These are phyloP conservation scores for Beauveria rudraprayagi DNA, from an alignment of 2,329 filamentous ascomycete species.

Conservation along the genomic window DNA sequence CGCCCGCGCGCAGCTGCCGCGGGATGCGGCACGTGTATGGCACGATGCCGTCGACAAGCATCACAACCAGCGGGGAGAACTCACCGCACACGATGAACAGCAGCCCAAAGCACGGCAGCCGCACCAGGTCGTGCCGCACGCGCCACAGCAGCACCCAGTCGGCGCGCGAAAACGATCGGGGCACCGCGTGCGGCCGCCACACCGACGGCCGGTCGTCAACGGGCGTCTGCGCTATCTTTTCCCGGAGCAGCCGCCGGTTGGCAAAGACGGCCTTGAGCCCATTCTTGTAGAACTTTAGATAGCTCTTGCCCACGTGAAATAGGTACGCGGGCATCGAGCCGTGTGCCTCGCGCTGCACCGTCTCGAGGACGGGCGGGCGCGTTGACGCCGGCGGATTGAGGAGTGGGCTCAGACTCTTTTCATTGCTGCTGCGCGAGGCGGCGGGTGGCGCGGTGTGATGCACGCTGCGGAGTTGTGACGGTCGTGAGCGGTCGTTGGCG, in stretches of 20 bases:
- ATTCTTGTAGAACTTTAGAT: constrained; percentile 78
- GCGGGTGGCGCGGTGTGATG: constrained; percentile 14
- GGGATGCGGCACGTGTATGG: constrained; percentile 81
- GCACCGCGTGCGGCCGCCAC: constrained; percentile 25
- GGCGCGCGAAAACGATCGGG: constrained; percentile 44
- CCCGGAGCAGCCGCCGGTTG: constrained; percentile 51
- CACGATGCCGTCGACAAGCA: constrained; percentile 61
- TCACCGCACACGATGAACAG: constrained; percentile 75
- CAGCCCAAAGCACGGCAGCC: constrained; percentile 69
- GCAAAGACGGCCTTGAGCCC: constrained; percentile 67
- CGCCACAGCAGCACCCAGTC: constrained; percentile 65
- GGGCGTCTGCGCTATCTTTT: constrained; percentile 35
- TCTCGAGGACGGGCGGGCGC: constrained; percentile 58
- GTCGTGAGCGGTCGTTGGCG: neutral
- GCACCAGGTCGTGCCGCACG: constrained; percentile 62
- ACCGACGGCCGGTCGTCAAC: constrained; percentile 45
- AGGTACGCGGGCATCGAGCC: constrained; percentile 37
- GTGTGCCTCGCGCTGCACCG: constrained; percentile 45
- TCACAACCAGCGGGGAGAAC: constrained; percentile 72
- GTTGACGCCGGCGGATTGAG: constrained; percentile 69
- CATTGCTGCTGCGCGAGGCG: constrained; percentile 16
- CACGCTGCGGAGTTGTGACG: neutral
- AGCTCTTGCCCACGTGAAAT: constrained; percentile 62
- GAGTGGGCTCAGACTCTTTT: constrained; percentile 25
- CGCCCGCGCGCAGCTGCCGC: constrained; percentile 53